Conservation (phyloP, 2,329 filamentous ascomycete species). For the Aspergillus sergii region DNA sequence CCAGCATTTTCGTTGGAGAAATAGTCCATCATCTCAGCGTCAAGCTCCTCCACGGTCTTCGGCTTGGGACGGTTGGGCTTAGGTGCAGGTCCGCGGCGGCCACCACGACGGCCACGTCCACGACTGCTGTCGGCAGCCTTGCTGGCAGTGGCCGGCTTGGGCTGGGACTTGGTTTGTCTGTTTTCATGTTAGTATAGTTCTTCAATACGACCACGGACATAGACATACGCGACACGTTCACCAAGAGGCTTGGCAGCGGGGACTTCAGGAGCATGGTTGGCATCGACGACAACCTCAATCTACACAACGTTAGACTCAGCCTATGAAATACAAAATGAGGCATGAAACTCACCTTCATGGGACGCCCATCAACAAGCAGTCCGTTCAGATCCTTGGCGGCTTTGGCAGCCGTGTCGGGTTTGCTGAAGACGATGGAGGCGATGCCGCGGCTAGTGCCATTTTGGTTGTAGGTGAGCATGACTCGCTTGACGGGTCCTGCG, state of each 20-base stretch:
- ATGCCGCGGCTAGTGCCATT: slow-evolving; percentile 90
- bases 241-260: slow-evolving; percentile 72
- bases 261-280: slow-evolving; percentile 69
- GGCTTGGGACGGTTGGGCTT: slow-evolving; percentile 68
- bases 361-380: slow-evolving; percentile 82
- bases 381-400: slow-evolving; percentile 85
- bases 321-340: slow-evolving; percentile 10
- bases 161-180: slow-evolving; percentile 69
- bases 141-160: slow-evolving; percentile 76
- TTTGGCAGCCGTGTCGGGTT: slow-evolving; percentile 78
- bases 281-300: slow-evolving; percentile 90
- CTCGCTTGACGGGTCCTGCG: slow-evolving; percentile 86
- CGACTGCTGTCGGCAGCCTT: slow-evolving; percentile 63
- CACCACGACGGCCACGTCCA: slow-evolving; percentile 48
- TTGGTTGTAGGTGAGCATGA: slow-evolving; percentile 89
- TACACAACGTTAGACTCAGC: slow-evolving; percentile 37
- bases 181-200: slow-evolving; percentile 27
- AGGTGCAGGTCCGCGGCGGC: slow-evolving; percentile 60
- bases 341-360: slow-evolving; percentile 73
- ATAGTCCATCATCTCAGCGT: slow-evolving; percentile 98
- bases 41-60: slow-evolving; percentile 94
- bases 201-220: neutral
- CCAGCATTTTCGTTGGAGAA: slow-evolving; percentile 55
- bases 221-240: slow-evolving; percentile 75
- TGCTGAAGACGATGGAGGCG: slow-evolving; percentile 84